Percentiles rank a stretch among this genome's conserved stretches.
phyloP scores from a whole-genome alignment of 1,139 yeast species.

The Saccharomyces hybrid region DNA sequence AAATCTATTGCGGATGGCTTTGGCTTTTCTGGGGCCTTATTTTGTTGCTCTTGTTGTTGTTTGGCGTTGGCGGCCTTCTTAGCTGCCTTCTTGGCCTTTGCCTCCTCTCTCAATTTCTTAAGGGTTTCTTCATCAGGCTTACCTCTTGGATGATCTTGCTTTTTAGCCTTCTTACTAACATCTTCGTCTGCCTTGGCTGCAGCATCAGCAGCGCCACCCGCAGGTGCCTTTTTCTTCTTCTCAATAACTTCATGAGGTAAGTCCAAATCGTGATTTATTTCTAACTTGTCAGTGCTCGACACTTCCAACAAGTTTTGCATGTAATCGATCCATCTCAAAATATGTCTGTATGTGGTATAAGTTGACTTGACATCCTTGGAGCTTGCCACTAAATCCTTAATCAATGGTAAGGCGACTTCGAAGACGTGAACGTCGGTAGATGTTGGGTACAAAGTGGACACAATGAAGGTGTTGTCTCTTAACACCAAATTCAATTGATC shows the following conservation, averaged over 20 bases:
- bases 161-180: conserved; percentile 30
- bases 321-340: conserved; percentile 85
- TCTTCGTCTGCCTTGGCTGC: conserved; percentile 26
- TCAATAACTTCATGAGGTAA: conserved; percentile 63
- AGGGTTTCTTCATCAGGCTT: conserved; percentile 57
- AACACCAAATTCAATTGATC: conserved; percentile 60
- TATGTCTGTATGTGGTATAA: conserved; percentile 63
- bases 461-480: conserved; percentile 59
- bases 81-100: conserved; percentile 67
- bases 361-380: conserved; percentile 30
- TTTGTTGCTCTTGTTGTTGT: conserved; percentile 44
- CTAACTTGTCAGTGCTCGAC: conserved; percentile 45
- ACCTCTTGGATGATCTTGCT: conserved; percentile 34
- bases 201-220: conserved; percentile 16
- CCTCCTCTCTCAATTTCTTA: conserved; percentile 55
- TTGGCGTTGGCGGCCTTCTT: conserved; percentile 63
- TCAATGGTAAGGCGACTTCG: conserved; percentile 53
- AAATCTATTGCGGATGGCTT: conserved; percentile 82
- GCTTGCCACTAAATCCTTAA: conserved; percentile 43
- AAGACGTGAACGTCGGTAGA: conserved; percentile 63
- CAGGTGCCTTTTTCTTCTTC: conserved; percentile 43
- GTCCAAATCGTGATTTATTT: conserved; percentile 49
- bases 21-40: conserved; percentile 53
- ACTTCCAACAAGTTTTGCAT: conserved; percentile 59
- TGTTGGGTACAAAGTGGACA: conserved; percentile 53